Base-by-base conservation (phyloP, 1,284 basidiomycete species). In the Termitomyces sp. region DNA sequence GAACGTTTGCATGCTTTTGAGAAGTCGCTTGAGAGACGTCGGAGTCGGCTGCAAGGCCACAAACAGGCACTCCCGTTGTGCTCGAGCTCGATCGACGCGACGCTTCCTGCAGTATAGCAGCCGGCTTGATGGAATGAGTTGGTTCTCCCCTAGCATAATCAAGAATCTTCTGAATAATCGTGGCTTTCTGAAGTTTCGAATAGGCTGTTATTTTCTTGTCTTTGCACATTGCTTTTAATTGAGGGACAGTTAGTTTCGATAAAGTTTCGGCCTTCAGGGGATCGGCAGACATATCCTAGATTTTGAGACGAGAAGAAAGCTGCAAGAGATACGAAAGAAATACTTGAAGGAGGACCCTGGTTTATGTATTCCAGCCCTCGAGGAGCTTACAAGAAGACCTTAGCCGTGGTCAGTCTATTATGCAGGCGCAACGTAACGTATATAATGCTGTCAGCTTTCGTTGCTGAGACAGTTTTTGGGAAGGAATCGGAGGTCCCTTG, bases 221-320 rank as follows among this genome's bases (percentile, higher is more conserved):
- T 64, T 85, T 89, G 68, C 85, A 90, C 19, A 88, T 58, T 2
- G 75, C 75, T 63, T 82, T 87, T 21, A 90, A 75, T 60, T 84
- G 82, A 40, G 80, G 66, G 8, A 86, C 81, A 4, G 80, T 85
- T 1, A 83, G 64, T 58, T 71, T 75, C 42, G 64, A 67, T 30
- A 75, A 62, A 19, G 65, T 64, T 21, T 61, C 54, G 30, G 59
- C 46, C 24, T 58, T 61, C 38, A 60, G 52, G n/a, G 33, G 6
- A 8, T 31, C 43, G 8, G 50, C 50, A 31, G 48, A 33, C 21
- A 42, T 38, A 8, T 42, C 31, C 24, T 38, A n/a, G 24, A 38
- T 36, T 28, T 17, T 12, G 17, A 12, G 34, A 26, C 46, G 24
- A 15, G 10, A 26, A 48, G 34, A n/a, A 24, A 34, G 33, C 7